Base-by-base conservation (phyloP, 2,329 filamentous ascomycete genomes). In the Fusarium caatingaense region DNA sequence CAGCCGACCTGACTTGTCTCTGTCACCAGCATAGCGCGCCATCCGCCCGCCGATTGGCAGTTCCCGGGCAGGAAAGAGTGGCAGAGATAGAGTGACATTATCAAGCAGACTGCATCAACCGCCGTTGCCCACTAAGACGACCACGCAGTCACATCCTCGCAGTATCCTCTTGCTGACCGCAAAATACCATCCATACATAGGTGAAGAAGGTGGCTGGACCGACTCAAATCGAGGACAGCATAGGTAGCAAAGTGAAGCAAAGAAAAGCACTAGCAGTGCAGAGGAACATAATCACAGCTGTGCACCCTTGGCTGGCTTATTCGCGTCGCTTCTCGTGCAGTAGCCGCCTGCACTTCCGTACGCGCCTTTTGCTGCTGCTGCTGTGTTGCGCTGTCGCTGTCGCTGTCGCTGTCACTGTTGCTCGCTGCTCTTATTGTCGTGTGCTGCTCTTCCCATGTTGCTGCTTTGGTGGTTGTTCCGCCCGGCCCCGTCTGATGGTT, bases 401-500 rank as follows among this genome's bases (percentile, higher is more conserved):
- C 42, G 23, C 23, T 15, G n/a, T 48, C 40, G 30, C 50, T 64
- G 41, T 37, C 34, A n/a, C 34, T 37, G 18, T 37, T 7, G 18
- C 34, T 37, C 23, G 30, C 60, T 65, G 20, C 37, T 66, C 54
- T 40, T 65, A 42, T 53, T 34, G 37, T 50, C 40, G 42, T 63
- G 47, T 40, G 49, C 60, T 49, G 68, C 66, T 55, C 32, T 54
- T 48, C 56, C 61, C 34, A 47, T 65, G 55, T 51, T 74, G 55
- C 46, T 68, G 48, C 56, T 58, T 49, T 60, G 61, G 45, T 64
- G 62, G 42, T 48, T 56, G 56, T 54, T 60, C 23, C 73, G 73
- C 73, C 73, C 63, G 66, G 68, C 66, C 60, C 67, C 56, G 51
- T 64, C 63, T 71, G 55, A 55, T 71, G 56, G 66, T 66, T 70